Evolutionary conservation across 352 stramenopile genomes (phyloP), one percentile per base, ranked within the genome.

Genomic region (Halophytophthora batemanensis): DNA sequence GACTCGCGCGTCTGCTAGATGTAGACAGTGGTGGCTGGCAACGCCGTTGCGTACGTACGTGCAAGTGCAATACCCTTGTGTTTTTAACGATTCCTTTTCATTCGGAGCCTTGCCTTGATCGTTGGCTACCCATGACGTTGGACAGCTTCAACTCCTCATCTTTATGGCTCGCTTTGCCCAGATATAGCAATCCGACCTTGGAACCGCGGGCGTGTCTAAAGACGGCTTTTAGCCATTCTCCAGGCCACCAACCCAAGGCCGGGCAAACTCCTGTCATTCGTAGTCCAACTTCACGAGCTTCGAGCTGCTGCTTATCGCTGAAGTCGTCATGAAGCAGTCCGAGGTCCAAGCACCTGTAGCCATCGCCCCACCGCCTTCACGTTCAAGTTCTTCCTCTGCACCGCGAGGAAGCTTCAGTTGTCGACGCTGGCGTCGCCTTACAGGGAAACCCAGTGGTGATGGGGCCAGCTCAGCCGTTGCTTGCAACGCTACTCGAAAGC

Each of bases 361-460:
- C 10, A 13, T 42, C 10, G 42, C 25, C 1, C 19, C 14, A 28
- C 43, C 36, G 15, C 54, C 38, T 22, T 60, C 44, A 45, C 47
- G 42, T 15, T 53, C 35, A 45, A 49, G 29, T 2, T 59, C 57
- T 6, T 52, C 61, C 53, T 63, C 56, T 46, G 25, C 41, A 47
- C 58, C 56, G n/a, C 45, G 56, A 17, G 45, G 53, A 11, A 35
- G 43, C 19, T 77, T 83, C 50, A 81, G 69, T 50, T 78, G 69
- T 60, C 66, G 66, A 45, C 59, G 72, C 7, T 80, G 69, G 69
- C 57, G 64, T 2, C 44, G 56, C 15, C 45, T 77, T 17, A 76
- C 63, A 6, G 69, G 68, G 22, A 65, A 58, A 12, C 34, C 50
- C 3, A 49, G 46, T 31, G 59, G 45, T 42, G 50, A 57, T 11